phyloP scores from a whole-genome alignment of 1,284 basidiomycete genomes.

The Vanrija humicola region DNA sequence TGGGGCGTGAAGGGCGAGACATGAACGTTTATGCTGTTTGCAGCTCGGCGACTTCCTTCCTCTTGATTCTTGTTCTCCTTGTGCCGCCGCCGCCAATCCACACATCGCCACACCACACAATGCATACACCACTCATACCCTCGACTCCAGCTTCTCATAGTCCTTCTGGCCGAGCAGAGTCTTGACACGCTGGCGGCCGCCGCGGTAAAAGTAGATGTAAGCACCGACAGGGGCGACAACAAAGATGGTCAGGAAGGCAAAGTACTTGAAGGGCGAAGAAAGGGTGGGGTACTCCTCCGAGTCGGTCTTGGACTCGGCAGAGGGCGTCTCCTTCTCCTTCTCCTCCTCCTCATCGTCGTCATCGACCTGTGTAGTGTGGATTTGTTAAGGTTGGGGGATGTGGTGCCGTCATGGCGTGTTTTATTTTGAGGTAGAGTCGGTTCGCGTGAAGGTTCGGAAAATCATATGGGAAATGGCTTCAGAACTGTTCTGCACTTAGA shows the following conservation, averaged over 20 bases:
- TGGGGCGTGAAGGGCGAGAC: too few relatives aligned
- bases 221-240: constrained; percentile 54
- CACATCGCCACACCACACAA: neutral
- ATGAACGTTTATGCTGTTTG: too few relatives aligned
- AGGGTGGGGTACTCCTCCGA: constrained; percentile 28
- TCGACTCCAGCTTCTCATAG: constrained; percentile 8
- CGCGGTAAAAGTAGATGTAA: constrained; percentile 55
- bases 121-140: neutral
- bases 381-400: neutral
- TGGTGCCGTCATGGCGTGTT: neutral
- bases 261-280: constrained; percentile 49
- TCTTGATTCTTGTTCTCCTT: neutral
- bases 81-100: neutral
- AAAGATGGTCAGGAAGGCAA: constrained; percentile 53
- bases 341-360: constrained; percentile 4
- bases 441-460: neutral
- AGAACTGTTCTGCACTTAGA: constrained; percentile 55
- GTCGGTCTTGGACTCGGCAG: constrained; percentile 10
- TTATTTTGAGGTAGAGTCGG: too few relatives aligned
- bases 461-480: constrained; percentile 11
- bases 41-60: neutral
- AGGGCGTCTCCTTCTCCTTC: neutral
- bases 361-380: constrained; percentile 3
- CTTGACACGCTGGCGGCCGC: constrained; percentile 29
- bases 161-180: neutral